These are phyloP conservation scores for Beauveria scarabaeidicola DNA, from an alignment of 2,329 filamentous ascomycete species.

Conservation along the genomic window DNA sequence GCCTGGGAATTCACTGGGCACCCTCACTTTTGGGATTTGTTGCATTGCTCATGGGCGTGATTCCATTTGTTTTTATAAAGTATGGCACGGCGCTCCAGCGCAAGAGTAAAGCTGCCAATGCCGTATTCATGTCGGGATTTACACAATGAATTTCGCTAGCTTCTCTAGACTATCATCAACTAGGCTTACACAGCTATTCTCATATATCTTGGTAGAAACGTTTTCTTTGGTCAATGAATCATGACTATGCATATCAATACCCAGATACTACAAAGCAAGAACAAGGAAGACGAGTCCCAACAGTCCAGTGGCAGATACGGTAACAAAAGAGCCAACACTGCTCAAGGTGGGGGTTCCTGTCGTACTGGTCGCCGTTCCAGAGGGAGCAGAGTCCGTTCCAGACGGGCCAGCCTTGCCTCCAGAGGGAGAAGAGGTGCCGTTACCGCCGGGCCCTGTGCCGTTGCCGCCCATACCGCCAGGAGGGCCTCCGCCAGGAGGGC, in stretches of 20 bases:
- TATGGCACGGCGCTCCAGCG: not conserved
- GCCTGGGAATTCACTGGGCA: slow-evolving; percentile 27
- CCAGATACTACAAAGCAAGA: not conserved
- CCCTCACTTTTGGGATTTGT: slow-evolving; percentile 26
- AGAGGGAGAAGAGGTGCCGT: not conserved
- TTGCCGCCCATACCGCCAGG: not conserved
- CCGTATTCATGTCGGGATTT: not conserved
- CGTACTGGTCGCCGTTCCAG: not conserved
- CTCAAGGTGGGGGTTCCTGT: not conserved
- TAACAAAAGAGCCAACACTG: not conserved
- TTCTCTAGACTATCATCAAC: too few species aligned
- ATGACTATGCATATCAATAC: not conserved
- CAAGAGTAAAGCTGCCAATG: not conserved
- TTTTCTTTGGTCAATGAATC: too few species aligned
- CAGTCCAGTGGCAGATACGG: not conserved
- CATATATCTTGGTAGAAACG: too few species aligned
- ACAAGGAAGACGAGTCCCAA: not conserved
- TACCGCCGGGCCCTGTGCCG: not conserved
- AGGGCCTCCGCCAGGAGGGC: not conserved
- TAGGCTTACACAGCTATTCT: too few species aligned
- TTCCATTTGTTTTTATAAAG: slow-evolving; percentile 8
- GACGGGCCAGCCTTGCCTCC: not conserved
- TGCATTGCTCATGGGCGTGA: slow-evolving; percentile 12
- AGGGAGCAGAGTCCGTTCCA: not conserved
- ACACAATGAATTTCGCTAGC: too few species aligned